A percentile compares a stretch with the other conserved stretches of the same genome.
These are phyloP conservation scores for Podaxis carcinomalis DNA, from an alignment of 768 basidiomycete genomes.

Conservation along the genomic window DNA sequence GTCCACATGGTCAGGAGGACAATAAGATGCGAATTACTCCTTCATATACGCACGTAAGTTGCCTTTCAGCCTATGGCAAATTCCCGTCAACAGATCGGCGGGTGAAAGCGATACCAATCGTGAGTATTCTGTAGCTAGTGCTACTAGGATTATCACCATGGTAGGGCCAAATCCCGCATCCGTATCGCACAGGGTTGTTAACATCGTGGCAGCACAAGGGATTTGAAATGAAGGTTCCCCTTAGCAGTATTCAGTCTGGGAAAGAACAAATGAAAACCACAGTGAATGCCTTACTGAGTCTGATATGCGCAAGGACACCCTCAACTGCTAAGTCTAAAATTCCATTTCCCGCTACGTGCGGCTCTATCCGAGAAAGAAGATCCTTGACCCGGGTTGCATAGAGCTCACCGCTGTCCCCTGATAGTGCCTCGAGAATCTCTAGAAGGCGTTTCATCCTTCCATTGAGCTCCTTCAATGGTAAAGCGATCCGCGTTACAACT, in stretches of 20 bases:
- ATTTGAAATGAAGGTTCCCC: conserved; percentile 37
- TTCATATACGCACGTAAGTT: conserved; percentile 15
- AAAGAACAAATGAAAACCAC: background rate
- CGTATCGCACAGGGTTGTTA: conserved; percentile 45
- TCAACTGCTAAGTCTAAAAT: conserved; percentile 53
- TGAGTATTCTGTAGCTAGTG: conserved; percentile 23
- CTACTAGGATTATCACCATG: conserved; percentile 40
- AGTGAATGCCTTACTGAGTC: conserved; percentile 36
- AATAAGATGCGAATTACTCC: background rate
- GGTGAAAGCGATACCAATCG: conserved; percentile 15
- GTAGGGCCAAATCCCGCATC: conserved; percentile 56
- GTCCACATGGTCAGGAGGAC: conserved; percentile 8
- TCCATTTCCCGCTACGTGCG: conserved; percentile 27
- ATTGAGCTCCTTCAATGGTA: conserved; percentile 22
- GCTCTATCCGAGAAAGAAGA: conserved; percentile 34
- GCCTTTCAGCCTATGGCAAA: conserved; percentile 18
- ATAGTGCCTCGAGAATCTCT: conserved; percentile 49
- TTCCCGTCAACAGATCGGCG: conserved; percentile 11
- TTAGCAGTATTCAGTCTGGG: conserved; percentile 18
- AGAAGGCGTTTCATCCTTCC: conserved; percentile 28
- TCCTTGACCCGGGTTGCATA: conserved; percentile 53
- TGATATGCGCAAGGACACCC: conserved; percentile 44
- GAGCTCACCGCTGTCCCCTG: conserved; percentile 46
- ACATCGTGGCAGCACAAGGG: conserved; percentile 38
- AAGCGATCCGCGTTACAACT: background rate